These are phyloP conservation scores for Strobilomyces dryophilus DNA, from an alignment of 768 basidiomycete species.

Conservation along the genomic window DNA sequence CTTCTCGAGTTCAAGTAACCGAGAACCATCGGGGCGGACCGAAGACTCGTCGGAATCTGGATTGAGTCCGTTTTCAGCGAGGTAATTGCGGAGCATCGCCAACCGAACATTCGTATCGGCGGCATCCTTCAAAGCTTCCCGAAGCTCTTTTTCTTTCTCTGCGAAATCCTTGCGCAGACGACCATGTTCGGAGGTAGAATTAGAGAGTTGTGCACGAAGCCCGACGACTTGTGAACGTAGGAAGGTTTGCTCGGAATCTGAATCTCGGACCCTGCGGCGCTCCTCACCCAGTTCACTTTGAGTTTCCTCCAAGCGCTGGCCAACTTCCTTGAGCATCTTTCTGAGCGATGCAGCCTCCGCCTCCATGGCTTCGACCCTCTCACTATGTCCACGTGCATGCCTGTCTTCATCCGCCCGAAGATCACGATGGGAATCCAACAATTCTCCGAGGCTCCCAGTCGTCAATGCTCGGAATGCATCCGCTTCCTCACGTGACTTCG, in stretches of 20 bases:
- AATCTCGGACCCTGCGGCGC: constrained; percentile 56
- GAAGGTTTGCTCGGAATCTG: constrained; percentile 58
- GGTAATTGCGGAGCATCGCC: constrained; percentile 76
- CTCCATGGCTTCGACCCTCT: constrained; percentile 79
- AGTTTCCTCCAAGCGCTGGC: constrained; percentile 64
- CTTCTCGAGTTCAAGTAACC: constrained; percentile 73
- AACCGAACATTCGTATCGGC: constrained; percentile 71
- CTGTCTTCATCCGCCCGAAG: constrained; percentile 83
- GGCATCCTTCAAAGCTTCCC: constrained; percentile 59
- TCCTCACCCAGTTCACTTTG: constrained; percentile 65
- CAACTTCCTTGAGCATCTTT: constrained; percentile 73
- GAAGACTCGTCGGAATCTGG: constrained; percentile 64
- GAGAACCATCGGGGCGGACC: constrained; percentile 32
- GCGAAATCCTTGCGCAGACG: constrained; percentile 66
- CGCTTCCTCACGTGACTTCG: constrained; percentile 89
- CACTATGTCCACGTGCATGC: constrained; percentile 66
- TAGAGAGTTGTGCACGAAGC: constrained; percentile 69
- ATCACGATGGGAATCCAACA: constrained; percentile 85
- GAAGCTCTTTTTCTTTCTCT: constrained; percentile 60
- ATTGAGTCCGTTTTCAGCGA: constrained; percentile 83
- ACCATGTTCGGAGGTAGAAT: constrained; percentile 63
- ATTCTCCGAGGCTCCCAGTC: constrained; percentile 78
- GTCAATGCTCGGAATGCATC: constrained; percentile 86
- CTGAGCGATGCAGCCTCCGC: constrained; percentile 72
- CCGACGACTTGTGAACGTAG: constrained; percentile 72